Conservation (phyloP, 169 alveolate species). For the Babesia bigemina region DNA sequence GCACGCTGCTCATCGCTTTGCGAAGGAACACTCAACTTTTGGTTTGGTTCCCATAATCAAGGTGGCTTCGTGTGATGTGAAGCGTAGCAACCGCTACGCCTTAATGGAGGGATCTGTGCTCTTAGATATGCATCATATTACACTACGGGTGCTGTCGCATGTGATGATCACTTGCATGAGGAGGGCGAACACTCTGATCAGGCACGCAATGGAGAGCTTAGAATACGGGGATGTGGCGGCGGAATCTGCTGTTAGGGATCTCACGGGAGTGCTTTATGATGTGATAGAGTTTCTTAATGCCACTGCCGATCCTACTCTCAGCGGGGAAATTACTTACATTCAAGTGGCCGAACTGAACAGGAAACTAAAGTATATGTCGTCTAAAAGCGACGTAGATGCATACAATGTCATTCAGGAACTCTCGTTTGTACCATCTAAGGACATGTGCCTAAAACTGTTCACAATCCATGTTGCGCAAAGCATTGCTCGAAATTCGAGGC, state of each 20-base stretch:
- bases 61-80: not conserved
- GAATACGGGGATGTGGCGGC: conserved; percentile 7
- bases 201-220: conserved; percentile 35
- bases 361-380: conserved; percentile 5
- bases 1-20: not conserved
- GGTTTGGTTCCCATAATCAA: not conserved
- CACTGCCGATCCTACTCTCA: conserved; percentile 26
- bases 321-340: conserved; percentile 15
- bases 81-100: no score
- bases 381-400: conserved; percentile 1
- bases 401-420: conserved; percentile 3
- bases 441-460: conserved; percentile 55
- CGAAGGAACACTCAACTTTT: not conserved
- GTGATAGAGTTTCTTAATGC: conserved; percentile 39
- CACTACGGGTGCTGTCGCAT: conserved; percentile 21
- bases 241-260: conserved; percentile 33
- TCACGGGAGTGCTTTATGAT: conserved; percentile 43
- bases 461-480: conserved; percentile 51
- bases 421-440: conserved; percentile 38
- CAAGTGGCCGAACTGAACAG: conserved; percentile 27
- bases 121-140: conserved; percentile 9
- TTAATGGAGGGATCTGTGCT: not conserved
- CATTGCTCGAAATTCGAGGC: not conserved
- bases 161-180: conserved; percentile 41
- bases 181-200: conserved; percentile 21